phyloP scores from a whole-genome alignment of 441 rosid genomes.

The Breynia disticha region DNA sequence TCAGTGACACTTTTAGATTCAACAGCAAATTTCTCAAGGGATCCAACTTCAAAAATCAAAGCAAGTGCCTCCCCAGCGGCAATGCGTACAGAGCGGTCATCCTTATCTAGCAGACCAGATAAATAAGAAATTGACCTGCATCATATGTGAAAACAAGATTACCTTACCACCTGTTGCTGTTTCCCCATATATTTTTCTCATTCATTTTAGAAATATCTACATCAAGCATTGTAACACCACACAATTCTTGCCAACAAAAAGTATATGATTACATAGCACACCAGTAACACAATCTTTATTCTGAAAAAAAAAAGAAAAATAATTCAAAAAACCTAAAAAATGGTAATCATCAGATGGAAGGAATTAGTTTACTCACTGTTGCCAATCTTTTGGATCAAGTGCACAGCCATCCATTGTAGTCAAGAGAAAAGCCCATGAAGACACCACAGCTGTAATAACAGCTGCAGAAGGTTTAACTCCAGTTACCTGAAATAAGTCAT shows the following conservation, averaged over 20 bases:
- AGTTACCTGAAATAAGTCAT: constrained; percentile 41
- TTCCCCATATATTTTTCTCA: too few relatives aligned
- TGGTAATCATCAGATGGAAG: background rate
- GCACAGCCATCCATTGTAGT: constrained; percentile 52
- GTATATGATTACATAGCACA: too few relatives aligned
- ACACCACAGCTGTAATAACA: constrained; percentile 59
- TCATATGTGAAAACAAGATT: constrained; percentile 10
- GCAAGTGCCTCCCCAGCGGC: constrained; percentile 96
- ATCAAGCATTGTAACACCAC: too few relatives aligned
- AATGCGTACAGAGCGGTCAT: constrained; percentile 82
- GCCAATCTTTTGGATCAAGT: constrained; percentile 66
- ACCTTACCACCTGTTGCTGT: too few relatives aligned
- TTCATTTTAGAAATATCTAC: too few relatives aligned
- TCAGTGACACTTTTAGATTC: constrained; percentile 19
- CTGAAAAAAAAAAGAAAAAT: too few relatives aligned
- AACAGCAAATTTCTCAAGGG: constrained; percentile 54
- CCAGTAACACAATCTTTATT: too few relatives aligned
- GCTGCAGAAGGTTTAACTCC: constrained; percentile 47
- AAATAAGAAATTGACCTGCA: constrained; percentile 70
- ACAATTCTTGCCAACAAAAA: too few relatives aligned
- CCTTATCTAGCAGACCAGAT: constrained; percentile 68
- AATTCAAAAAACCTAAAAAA: background rate
- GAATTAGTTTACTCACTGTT: constrained; percentile 41
- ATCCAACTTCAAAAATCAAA: constrained; percentile 62
- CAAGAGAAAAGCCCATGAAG: constrained; percentile 90